Evolutionary conservation across 1,284 basidiomycete species (phyloP), one percentile per base, ranked within the genome.

Genomic region (Ceratobasidium sp.): DNA sequence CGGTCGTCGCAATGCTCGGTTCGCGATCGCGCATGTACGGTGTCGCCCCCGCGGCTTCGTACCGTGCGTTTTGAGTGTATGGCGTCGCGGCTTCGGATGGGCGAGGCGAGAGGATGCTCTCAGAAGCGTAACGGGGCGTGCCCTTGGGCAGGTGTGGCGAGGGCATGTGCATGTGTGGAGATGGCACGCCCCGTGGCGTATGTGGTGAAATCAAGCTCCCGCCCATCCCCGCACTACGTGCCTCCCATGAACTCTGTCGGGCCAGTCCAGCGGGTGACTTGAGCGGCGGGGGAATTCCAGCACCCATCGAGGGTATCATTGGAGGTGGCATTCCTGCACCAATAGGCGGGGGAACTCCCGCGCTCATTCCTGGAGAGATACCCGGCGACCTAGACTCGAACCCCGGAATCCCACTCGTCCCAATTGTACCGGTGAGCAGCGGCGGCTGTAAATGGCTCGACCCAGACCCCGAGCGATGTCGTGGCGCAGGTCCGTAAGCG

Each of bases 21-120:
- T 54, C 54, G 16, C 41, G 68, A 9, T 71, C 68, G 27, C 54
- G 68, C 68, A 71, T 59, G 43, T 39, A 61, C 27, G 68, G 68
- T 11, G 68, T 71, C 19, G 68, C 68, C 1, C 68, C 68, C 7
- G 54, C 54, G 8, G 22, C 54, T 71, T 61, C 68, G 43, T 59
- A 43, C 13, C 68, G 68, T 4, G 7, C 53, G 2, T 41, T 39
- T 13, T 66, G 49, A 29, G 24, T 34, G 16, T 19, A 41, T 22
- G 43, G 29, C 24, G 24, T 31, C 43, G 62, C 41, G 43, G 46
- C 39, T 16, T 53, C 41, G 8, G 22, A 34, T 24, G 41, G 34
- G 3, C 68, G 39, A 22, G 61, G 61, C 5, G 61, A 63, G 39
- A 63, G 39, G n/a, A 63, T 43, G n/a, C 37, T 41, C 6, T 63